Percentiles rank a stretch among this genome's conserved stretches.
Conservation (phyloP, 2,329 filamentous ascomycete genomes). For the Zopfia rhizophila region DNA sequence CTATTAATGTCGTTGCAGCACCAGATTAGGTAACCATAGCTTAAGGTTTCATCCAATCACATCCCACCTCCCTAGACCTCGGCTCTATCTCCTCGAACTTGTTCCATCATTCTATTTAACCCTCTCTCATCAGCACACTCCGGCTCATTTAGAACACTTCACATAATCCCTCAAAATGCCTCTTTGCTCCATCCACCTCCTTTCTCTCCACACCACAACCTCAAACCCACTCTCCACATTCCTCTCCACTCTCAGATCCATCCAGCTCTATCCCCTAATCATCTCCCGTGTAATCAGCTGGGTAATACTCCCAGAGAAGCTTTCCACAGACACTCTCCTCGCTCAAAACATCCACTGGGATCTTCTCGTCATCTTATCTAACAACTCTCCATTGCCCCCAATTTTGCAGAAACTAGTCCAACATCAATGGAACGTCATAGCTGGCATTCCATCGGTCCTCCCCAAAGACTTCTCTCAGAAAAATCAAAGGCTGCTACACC, state of each 20-base stretch:
- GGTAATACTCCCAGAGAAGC: slow-evolving; percentile 59
- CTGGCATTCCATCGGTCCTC: slow-evolving; percentile 58
- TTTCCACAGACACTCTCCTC: slow-evolving; percentile 56
- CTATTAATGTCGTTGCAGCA: too few relatives aligned
- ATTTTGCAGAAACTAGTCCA: slow-evolving; percentile 33
- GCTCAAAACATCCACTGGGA: slow-evolving; percentile 57
- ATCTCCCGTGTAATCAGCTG: slow-evolving; percentile 58
- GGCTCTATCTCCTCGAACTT: too few relatives aligned
- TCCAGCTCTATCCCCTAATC: slow-evolving; percentile 54
- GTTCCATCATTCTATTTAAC: too few relatives aligned
- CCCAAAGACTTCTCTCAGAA: slow-evolving; percentile 49
- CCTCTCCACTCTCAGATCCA: slow-evolving; percentile 50
- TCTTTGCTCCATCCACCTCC: slow-evolving; percentile 59
- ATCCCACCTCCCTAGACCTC: too few relatives aligned
- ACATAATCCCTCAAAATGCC: slow-evolving; percentile 55
- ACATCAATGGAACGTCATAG: slow-evolving; percentile 50
- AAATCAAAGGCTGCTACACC: slow-evolving; percentile 53
- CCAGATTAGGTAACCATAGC: too few relatives aligned
- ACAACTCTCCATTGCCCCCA: slow-evolving; percentile 36
- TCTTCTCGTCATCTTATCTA: slow-evolving; percentile 58
- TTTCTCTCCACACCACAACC: slow-evolving; percentile 53
- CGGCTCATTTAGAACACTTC: too few relatives aligned
- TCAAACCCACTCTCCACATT: slow-evolving; percentile 51
- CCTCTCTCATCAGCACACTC: too few relatives aligned
- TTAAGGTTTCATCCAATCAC: too few relatives aligned